Conservation (phyloP, 208 protist genomes). For the Wallacemonas sp. region DNA sequence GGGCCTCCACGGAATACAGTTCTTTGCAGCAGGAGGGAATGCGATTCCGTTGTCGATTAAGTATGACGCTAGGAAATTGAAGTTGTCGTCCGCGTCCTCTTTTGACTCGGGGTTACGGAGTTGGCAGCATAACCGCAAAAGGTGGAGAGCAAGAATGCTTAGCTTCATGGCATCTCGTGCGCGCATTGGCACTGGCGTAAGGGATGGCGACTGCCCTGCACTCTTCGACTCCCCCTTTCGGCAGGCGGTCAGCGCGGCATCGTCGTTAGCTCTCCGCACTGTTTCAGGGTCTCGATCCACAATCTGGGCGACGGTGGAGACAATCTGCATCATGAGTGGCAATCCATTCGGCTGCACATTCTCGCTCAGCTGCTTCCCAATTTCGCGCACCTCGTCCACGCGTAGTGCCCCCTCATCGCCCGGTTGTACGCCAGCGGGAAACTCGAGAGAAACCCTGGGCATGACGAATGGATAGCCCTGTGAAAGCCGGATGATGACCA, state of each 20-base stretch:
- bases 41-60: conserved; percentile 46
- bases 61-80: conserved; percentile 53
- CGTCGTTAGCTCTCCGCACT: neutral
- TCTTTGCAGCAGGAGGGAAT: conserved; percentile 45
- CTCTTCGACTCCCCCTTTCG: neutral
- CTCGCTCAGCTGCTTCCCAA: conserved; percentile 48
- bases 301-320: conserved; percentile 46
- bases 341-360: conserved; percentile 52
- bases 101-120: conserved; percentile 72
- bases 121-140: conserved; percentile 77
- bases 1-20: conserved; percentile 56
- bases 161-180: conserved; percentile 60
- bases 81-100: conserved; percentile 70
- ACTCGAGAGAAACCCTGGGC: conserved; percentile 40
- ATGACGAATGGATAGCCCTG: conserved; percentile 70
- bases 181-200: conserved; percentile 56
- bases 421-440: conserved; percentile 28
- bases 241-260: neutral
- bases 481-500: conserved; percentile 54
- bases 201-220: conserved; percentile 19
- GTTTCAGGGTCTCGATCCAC: conserved; percentile 24
- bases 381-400: conserved; percentile 33
- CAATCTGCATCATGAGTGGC: conserved; percentile 74
- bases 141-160: conserved; percentile 63
- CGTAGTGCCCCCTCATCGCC: conserved; percentile 24